Evolutionary conservation across 169 alveolate genomes (phyloP), one percentile per base, ranked within the genome.

Genomic region (Plasmodium vinckei): DNA sequence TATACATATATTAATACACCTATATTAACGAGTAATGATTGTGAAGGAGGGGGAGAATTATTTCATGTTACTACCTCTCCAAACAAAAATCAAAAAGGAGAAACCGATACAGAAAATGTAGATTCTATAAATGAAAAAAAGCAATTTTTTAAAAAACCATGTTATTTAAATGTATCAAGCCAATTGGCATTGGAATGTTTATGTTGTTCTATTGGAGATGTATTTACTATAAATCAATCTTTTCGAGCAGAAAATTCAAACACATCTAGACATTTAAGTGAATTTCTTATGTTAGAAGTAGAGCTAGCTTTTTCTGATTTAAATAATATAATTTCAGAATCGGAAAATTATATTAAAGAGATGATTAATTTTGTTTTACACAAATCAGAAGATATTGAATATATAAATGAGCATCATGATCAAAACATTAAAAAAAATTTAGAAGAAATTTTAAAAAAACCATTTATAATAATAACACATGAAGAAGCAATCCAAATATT

Each of bases 221-320:
- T 97, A 13, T 98, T 98, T 93, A 98, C 97, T 15, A 96, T 99
- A 87, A 99, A 99, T 0, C 99, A 99, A 9, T 97, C 99, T 6
- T 99, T 99, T 94, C 92, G 99, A 92, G 99, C 99, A 3, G 99
- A 99, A 92, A 96, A 97, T 86, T 98, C 99, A 3, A 98, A 98
- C 92, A 98, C 99, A 0, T 87, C 97, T 15, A 95, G 99, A 73
- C 99, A 98, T 94, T 93, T 98, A 61, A 98, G 99, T 27, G 99
- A 99, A 93, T 99, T 99, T 93, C 98, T 99, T 99, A 99, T 99
- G 99, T 95, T 99, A 69, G 99, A 99, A 91, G 99, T 99, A 3
- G 99, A 99, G 94, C 86, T 94, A 57, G 93, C 99, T 95, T 89
- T 97, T 94, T 95, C 98, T 96, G 49, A 72, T n/a, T 21, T 70